These are phyloP conservation scores for Colletotrichum destructivum DNA, from an alignment of 2,329 filamentous ascomycete genomes.

Conservation along the genomic window DNA sequence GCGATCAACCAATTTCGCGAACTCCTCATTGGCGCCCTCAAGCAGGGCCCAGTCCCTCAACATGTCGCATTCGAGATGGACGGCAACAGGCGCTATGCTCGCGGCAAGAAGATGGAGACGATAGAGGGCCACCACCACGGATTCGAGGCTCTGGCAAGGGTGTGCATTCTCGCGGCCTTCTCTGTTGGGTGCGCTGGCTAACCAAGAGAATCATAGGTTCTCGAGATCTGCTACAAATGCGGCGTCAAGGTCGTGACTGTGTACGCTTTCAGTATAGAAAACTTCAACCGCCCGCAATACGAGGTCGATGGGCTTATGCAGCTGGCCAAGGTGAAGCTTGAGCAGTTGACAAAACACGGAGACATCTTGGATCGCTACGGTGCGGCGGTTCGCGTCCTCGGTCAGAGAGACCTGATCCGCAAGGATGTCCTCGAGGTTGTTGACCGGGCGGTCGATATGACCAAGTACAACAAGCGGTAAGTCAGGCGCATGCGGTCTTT, in stretches of 20 bases:
- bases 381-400: slow-evolving; percentile 87
- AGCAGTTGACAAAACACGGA: slow-evolving; percentile 92
- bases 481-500: slow-evolving; percentile 39
- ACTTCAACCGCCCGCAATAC: slow-evolving; percentile 96
- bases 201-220: slow-evolving; percentile 71
- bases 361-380: slow-evolving; percentile 95
- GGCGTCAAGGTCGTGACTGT: slow-evolving; percentile 97
- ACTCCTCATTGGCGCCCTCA: slow-evolving; percentile 87
- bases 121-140: slow-evolving; percentile 96
- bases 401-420: slow-evolving; percentile 86
- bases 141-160: slow-evolving; percentile 92
- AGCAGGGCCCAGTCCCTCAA: slow-evolving; percentile 91
- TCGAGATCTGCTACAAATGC: slow-evolving; percentile 98
- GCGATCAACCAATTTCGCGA: slow-evolving; percentile 84
- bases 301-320: slow-evolving; percentile 98
- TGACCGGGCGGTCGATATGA: slow-evolving; percentile 88
- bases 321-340: slow-evolving; percentile 94
- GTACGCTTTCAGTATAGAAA: slow-evolving; percentile 99
- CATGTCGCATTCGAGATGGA: slow-evolving; percentile 99
- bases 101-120: slow-evolving; percentile 92
- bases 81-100: slow-evolving; percentile 93
- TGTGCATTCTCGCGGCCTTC: slow-evolving; percentile 57
- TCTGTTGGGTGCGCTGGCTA: slow-evolving; percentile 35
- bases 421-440: slow-evolving; percentile 91
- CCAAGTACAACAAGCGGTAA: slow-evolving; percentile 86